A percentile compares a stretch with the other conserved stretches of the same genome.
Conservation (phyloP, 371 early-diverging fungal species). For the Mucor indicus region DNA sequence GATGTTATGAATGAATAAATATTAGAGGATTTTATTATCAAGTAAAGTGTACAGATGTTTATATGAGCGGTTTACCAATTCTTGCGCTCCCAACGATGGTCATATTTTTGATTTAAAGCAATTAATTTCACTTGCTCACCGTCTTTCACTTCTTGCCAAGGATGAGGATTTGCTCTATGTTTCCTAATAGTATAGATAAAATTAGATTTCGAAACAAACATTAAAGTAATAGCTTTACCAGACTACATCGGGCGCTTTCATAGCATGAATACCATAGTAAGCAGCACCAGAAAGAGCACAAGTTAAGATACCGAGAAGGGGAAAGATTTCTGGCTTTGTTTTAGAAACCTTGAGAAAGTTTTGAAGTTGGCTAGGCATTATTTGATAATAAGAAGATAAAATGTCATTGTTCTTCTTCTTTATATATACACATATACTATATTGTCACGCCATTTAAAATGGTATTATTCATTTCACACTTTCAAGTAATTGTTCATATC, state of each 20-base stretch:
- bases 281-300: conserved; percentile 35
- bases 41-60: background rate
- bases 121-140: conserved; percentile 41
- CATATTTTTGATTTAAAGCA: conserved; percentile 35
- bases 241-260: conserved; percentile 40
- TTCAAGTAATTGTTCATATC: no score
- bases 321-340: conserved; percentile 42
- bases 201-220: no score
- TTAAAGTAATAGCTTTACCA: no score
- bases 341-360: conserved; percentile 36
- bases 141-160: conserved; percentile 29
- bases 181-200: no score
- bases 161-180: conserved; percentile 18
- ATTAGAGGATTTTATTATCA: background rate
- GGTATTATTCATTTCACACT: no score
- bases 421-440: no score
- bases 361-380: no score
- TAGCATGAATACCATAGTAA: conserved; percentile 24
- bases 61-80: conserved; percentile 23
- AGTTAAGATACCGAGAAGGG: conserved; percentile 34
- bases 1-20: no score
- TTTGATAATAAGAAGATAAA: no score
- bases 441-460: no score
- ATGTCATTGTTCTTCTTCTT: no score
- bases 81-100: conserved; percentile 34